A percentile compares a stretch with the other conserved stretches of the same genome.
Evolutionary conservation across 2,329 filamentous ascomycete species (phyloP).

Genomic region (Cryphonectria naterciae): DNA sequence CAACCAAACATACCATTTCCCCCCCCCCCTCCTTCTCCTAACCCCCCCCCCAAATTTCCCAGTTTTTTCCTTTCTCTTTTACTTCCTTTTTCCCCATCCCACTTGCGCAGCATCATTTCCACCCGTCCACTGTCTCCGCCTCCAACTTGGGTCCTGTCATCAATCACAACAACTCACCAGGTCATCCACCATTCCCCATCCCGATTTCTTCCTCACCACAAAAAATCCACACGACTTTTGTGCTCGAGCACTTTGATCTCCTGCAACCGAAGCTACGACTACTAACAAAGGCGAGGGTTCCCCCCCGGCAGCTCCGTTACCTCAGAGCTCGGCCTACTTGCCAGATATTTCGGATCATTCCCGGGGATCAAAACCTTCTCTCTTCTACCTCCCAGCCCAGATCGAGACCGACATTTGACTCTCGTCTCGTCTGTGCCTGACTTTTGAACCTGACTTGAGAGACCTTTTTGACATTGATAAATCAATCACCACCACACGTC

Average conservation of each 20-base stretch:
- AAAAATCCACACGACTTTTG: not conserved
- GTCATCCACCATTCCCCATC: not conserved
- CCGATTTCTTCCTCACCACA: not conserved
- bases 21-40: not conserved
- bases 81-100: not conserved
- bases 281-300: not conserved
- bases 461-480: not conserved
- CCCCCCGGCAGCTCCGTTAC: not conserved
- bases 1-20: not conserved
- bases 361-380: conserved; percentile 23
- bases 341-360: conserved; percentile 23
- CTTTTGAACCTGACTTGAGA: not conserved
- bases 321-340: conserved; percentile 21
- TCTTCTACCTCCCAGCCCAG: conserved; percentile 6
- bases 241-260: not conserved
- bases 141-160: not conserved
- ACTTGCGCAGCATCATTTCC: conserved; percentile 9
- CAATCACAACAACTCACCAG: conserved; percentile 4
- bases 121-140: not conserved
- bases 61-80: too few relatives aligned
- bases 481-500: not conserved
- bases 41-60: not conserved
- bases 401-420: conserved; percentile 22
- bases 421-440: not conserved
- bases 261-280: not conserved